A percentile compares a stretch with the other conserved stretches of the same genome.
These are phyloP conservation scores for Tylopilus cervinicoccineus DNA, from an alignment of 768 basidiomycete species.

Conservation along the genomic window DNA sequence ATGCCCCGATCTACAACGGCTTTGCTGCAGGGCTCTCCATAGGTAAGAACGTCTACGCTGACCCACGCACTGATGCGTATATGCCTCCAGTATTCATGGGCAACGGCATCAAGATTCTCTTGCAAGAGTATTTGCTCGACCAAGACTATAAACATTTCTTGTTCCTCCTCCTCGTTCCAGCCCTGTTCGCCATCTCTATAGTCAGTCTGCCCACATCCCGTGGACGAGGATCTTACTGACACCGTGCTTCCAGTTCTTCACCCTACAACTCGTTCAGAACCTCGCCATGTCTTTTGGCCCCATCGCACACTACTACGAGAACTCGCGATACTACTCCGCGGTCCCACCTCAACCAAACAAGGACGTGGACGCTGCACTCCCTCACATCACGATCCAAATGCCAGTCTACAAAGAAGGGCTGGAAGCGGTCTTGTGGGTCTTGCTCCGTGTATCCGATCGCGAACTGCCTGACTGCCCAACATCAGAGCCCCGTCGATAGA, in stretches of 20 bases:
- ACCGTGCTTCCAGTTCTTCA: constrained; percentile 33
- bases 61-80: background rate
- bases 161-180: constrained; percentile 38
- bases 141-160: constrained; percentile 38
- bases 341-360: constrained; percentile 40
- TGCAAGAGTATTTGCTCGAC: constrained; percentile 52
- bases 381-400: constrained; percentile 52
- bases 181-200: constrained; percentile 46
- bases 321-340: constrained; percentile 53
- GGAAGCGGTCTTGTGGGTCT: constrained; percentile 46
- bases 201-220: constrained; percentile 19
- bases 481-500: constrained; percentile 44
- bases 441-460: constrained; percentile 1
- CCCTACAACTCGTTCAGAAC: constrained; percentile 38
- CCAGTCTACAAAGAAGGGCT: constrained; percentile 56
- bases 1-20: constrained; percentile 28
- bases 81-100: constrained; percentile 53
- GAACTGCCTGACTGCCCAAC: background rate
- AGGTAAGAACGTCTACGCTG: constrained; percentile 5
- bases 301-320: constrained; percentile 47
- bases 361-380: constrained; percentile 40
- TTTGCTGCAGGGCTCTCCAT: constrained; percentile 24
- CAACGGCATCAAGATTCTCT: constrained; percentile 56
- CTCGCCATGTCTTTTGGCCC: constrained; percentile 45
- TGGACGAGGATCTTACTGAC: background rate